phyloP scores from a whole-genome alignment of 2,329 filamentous ascomycete genomes.

The Fusarium sp. region DNA sequence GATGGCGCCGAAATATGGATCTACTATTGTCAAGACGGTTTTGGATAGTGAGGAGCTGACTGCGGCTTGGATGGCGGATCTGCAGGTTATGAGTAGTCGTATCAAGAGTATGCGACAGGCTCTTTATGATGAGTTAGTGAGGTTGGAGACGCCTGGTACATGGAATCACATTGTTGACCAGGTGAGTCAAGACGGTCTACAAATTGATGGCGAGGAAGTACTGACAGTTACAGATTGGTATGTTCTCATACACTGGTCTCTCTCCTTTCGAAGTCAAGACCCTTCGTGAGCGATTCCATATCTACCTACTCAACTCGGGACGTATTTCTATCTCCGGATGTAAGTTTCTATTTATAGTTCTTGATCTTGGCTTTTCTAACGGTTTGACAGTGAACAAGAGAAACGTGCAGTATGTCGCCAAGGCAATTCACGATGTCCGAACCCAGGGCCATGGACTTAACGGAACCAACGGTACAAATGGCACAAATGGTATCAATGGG shows the following conservation, averaged over 20 bases:
- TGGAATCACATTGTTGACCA: conserved; percentile 97
- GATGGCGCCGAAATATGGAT: conserved; percentile 93
- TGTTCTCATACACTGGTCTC: conserved; percentile 95
- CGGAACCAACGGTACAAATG: conserved; percentile 12
- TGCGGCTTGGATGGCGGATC: conserved; percentile 89
- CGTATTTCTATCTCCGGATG: conserved; percentile 37
- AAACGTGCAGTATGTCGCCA: conserved; percentile 93
- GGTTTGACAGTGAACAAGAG: conserved; percentile 64
- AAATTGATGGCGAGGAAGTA: fast-evolving
- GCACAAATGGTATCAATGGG: conserved; percentile 17
- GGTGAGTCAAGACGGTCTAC: not conserved
- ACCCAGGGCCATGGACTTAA: conserved; percentile 2
- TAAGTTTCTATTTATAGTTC: conserved; percentile 58
- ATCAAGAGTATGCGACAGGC: conserved; percentile 90
- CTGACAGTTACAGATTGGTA: conserved; percentile 77
- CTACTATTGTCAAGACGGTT: conserved; percentile 85
- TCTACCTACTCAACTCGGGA: conserved; percentile 70
- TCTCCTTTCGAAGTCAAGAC: conserved; percentile 76
- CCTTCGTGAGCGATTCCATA: conserved; percentile 75
- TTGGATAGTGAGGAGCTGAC: conserved; percentile 85
- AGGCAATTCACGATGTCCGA: conserved; percentile 81
- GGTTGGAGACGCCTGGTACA: conserved; percentile 83
- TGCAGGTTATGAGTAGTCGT: conserved; percentile 91
- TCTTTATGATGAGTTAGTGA: conserved; percentile 83
- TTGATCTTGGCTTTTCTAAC: conserved; percentile 50